Percentiles rank a stretch among this genome's conserved stretches.
These are phyloP conservation scores for Ciborinia camelliae DNA, from an alignment of 2,329 filamentous ascomycete species.

Conservation along the genomic window DNA sequence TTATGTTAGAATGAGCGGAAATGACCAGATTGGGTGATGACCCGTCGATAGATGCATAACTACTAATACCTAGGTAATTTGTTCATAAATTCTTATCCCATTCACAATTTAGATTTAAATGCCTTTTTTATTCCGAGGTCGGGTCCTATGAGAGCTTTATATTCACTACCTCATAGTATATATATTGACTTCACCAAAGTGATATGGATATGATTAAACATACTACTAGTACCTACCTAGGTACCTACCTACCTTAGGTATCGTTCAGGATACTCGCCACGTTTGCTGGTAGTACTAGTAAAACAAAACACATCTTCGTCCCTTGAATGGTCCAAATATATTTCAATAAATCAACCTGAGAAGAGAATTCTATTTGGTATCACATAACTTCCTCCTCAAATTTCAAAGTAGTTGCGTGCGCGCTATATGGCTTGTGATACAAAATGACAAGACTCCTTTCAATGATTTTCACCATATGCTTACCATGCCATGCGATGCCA, in stretches of 20 bases:
- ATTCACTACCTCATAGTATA: no score
- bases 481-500: neutral
- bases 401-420: neutral
- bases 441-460: slow-evolving; percentile 9
- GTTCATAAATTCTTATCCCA: neutral
- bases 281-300: no score
- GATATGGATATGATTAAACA: neutral
- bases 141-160: neutral
- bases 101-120: neutral
- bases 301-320: no score
- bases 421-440: neutral
- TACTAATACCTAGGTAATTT: neutral
- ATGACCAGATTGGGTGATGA: no score
- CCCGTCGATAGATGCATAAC: slow-evolving; percentile 4
- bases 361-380: slow-evolving; percentile 8
- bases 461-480: slow-evolving; percentile 7
- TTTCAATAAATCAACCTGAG: neutral
- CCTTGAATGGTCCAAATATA: neutral
- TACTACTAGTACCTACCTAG: no score
- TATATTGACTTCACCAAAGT: neutral
- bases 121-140: slow-evolving; percentile 5
- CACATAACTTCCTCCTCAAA: neutral
- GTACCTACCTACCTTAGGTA: no score
- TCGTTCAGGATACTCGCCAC: no score
- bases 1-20: no score